Conservation (phyloP, 129 eudicot species). For the Dittrichia graveolens region DNA sequence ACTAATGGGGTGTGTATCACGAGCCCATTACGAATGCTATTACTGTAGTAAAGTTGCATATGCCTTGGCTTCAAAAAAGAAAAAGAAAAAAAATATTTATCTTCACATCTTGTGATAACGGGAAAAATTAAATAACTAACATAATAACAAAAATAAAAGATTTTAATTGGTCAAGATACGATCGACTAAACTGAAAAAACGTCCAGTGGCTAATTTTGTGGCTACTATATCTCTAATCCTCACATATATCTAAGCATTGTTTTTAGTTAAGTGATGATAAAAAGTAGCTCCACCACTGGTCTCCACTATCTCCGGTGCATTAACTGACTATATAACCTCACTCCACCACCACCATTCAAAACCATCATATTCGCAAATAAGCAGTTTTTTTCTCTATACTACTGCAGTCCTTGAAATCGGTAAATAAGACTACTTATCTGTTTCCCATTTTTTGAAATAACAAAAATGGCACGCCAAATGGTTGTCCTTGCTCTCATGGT, state of each 20-base stretch:
- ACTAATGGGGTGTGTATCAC: too few species aligned
- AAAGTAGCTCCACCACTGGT: slow-evolving; percentile 27
- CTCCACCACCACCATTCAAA: background rate
- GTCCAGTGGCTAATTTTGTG: background rate
- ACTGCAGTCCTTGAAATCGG: background rate
- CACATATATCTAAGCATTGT: background rate
- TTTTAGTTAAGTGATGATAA: slow-evolving; percentile 25
- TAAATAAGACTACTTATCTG: background rate
- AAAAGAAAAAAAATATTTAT: too few species aligned
- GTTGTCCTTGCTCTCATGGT: slow-evolving; percentile 33
- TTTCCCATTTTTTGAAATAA: slow-evolving; percentile 13
- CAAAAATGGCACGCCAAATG: slow-evolving; percentile 42
- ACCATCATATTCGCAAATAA: slow-evolving; percentile 18
- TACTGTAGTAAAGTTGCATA: too few species aligned
- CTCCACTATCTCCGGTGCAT: slow-evolving; percentile 27
- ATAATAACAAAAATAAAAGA: background rate
- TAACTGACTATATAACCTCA: slow-evolving; percentile 21
- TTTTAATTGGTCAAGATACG: slow-evolving; percentile 16
- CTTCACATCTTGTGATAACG: too few species aligned
- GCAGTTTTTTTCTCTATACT: background rate
- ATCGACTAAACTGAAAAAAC: background rate
- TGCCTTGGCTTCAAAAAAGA: too few species aligned
- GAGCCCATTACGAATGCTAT: too few species aligned
- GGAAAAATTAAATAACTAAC: background rate
- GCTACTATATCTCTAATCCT: slow-evolving; percentile 28